Percentiles rank a stretch among this genome's conserved stretches.
phyloP scores from a whole-genome alignment of 2,329 filamentous ascomycete species.

The Dactylellina sp. region DNA sequence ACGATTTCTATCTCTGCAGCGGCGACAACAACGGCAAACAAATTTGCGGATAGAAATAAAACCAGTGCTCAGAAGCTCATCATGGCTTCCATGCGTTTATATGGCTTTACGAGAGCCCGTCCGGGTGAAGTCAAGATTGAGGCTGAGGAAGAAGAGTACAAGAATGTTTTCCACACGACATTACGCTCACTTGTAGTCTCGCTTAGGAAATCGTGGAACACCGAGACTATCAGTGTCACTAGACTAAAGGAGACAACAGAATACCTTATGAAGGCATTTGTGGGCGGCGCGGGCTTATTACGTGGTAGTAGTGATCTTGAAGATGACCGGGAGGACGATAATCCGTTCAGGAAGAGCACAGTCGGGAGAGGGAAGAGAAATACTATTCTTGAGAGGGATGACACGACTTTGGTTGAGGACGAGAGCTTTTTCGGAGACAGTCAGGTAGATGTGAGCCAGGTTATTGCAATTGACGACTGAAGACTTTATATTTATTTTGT shows the following conservation, averaged over 20 bases:
- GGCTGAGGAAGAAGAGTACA: slow-evolving; percentile 46
- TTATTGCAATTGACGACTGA: slow-evolving; percentile 23
- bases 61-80: slow-evolving; percentile 38
- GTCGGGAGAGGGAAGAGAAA: slow-evolving; percentile 26
- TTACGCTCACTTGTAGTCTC: slow-evolving; percentile 28
- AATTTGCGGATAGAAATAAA: slow-evolving; percentile 47
- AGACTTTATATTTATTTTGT: not conserved
- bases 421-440: slow-evolving; percentile 25
- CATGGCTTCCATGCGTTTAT: slow-evolving; percentile 47
- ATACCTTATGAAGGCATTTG: slow-evolving; percentile 52
- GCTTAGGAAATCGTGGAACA: slow-evolving; percentile 45
- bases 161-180: slow-evolving; percentile 40
- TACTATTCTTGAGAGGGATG: slow-evolving; percentile 28
- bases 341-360: slow-evolving; percentile 33
- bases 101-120: slow-evolving; percentile 42
- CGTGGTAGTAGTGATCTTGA: slow-evolving; percentile 46
- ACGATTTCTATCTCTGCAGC: not conserved
- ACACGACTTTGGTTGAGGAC: slow-evolving; percentile 30
- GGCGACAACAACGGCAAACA: not conserved
- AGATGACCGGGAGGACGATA: slow-evolving; percentile 33
- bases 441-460: slow-evolving; percentile 18
- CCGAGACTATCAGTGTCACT: slow-evolving; percentile 27
- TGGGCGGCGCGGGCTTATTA: slow-evolving; percentile 34
- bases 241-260: slow-evolving; percentile 46
- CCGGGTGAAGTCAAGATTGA: slow-evolving; percentile 42